Evolutionary conservation across 176 grass and related monocot species (phyloP), one percentile per base, ranked within the genome.

Genomic region (Themeda triandra): DNA sequence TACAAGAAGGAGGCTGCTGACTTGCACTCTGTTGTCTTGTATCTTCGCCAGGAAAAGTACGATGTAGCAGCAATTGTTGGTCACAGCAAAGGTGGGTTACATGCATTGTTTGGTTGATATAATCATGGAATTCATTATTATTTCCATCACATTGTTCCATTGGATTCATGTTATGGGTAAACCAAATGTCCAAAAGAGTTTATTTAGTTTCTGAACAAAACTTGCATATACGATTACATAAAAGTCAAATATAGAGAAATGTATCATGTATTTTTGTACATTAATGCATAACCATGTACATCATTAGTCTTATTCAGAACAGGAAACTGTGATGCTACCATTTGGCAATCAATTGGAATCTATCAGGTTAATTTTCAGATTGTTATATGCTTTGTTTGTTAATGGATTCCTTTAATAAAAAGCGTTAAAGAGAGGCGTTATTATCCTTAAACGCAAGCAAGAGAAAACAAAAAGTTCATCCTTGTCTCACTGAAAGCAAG

Each of bases 41-140:
- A 88, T 82, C 70, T 92, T 83, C 79, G 68, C 36, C 72, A 73
- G 79, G 86, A 91, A 60, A 92, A 91, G 32, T 88, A 86, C 84
- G 83, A 92, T 84, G 78, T 92, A 41, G 82, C 64, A 76, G 86
- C 93, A 63, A 87, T 92, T 59, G 33, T 92, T 91, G 93, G 93
- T 39, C 93, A 92, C 75, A 95, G 93, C 82, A 97, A 97, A 89
- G 95, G 95, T 97, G 41, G 37, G 66, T 79, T 72, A 58, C 30
- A 41, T 82, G 23, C 27, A 13, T 82, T 7, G 8, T 54, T 65
- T 63, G 39, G 35, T 77, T 85, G 41, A 41, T 64, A n/a, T 77
- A 36, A n/a, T 45, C 0, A 3, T 69, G 63, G 33, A 62, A 24
- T 32, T 69, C 25, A 48, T 63, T 77, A n/a, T 69, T 48, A 2